Percentiles rank a stretch among this genome's conserved stretches.
These are phyloP conservation scores for Globisporangium cederbergense DNA, from an alignment of 352 stramenopile species.

Conservation along the genomic window DNA sequence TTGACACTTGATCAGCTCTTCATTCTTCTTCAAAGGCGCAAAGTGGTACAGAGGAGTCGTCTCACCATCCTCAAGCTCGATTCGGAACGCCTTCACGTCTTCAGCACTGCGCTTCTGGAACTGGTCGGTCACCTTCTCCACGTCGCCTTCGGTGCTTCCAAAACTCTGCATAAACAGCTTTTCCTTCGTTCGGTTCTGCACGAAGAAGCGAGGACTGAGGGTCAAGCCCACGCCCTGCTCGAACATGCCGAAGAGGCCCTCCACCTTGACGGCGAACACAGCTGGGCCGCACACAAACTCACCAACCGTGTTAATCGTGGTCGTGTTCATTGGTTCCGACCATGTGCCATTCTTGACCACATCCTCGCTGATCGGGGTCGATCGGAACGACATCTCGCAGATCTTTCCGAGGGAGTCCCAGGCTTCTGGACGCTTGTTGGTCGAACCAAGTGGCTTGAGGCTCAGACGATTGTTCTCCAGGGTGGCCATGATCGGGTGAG, in stretches of 20 bases:
- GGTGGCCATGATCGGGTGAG: constrained; percentile 57
- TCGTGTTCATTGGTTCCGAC: constrained; percentile 82
- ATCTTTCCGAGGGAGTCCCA: constrained; percentile 62
- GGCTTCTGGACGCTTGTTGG: constrained; percentile 42
- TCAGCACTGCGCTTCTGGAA: constrained; percentile 69
- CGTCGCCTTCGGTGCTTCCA: constrained; percentile 51
- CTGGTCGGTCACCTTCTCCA: constrained; percentile 58
- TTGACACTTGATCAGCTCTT: constrained; percentile 50
- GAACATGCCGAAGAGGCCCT: constrained; percentile 79
- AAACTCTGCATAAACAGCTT: constrained; percentile 79
- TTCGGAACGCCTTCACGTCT: constrained; percentile 53
- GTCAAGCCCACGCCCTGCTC: constrained; percentile 74
- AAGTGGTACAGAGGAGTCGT: constrained; percentile 79
- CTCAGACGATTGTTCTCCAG: constrained; percentile 65
- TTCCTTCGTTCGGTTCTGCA: constrained; percentile 81
- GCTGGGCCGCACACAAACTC: constrained; percentile 69
- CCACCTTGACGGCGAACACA: constrained; percentile 79
- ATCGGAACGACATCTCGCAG: constrained; percentile 40
- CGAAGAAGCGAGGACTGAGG: constrained; percentile 74
- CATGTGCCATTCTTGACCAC: constrained; percentile 61
- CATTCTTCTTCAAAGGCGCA: constrained; percentile 64
- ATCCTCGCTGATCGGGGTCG: constrained; percentile 53
- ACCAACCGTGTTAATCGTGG: constrained; percentile 82
- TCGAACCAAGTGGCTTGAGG: constrained; percentile 53
- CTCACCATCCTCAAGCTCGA: constrained; percentile 52